Evolutionary conservation across 495 filamentous ascomycete species (phyloP).

Genomic region (Talaromyces liani): DNA sequence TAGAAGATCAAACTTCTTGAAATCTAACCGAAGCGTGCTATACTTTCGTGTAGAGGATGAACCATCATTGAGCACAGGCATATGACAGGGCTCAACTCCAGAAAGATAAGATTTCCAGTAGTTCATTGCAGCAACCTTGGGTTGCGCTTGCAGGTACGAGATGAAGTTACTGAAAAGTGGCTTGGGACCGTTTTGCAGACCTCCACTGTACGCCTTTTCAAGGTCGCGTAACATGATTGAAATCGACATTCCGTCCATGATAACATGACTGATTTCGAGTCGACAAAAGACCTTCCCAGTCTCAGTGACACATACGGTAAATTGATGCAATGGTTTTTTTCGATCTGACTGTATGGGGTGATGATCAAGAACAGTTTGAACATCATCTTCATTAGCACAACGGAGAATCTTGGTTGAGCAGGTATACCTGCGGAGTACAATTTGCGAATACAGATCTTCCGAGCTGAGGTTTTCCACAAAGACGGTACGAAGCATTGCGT

Average conservation of each 20-base stretch:
- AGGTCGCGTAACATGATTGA: slow-evolving; percentile 41
- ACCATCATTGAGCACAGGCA: slow-evolving; percentile 40
- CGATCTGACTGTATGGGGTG: slow-evolving; percentile 29
- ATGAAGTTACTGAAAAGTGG: slow-evolving; percentile 52
- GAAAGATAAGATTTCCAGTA: slow-evolving; percentile 49
- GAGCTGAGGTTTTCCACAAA: slow-evolving; percentile 42
- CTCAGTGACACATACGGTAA: slow-evolving; percentile 38
- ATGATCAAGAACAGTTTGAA: slow-evolving; percentile 24
- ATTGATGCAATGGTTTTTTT: slow-evolving; percentile 33
- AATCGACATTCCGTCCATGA: slow-evolving; percentile 44
- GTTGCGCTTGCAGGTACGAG: slow-evolving; percentile 29
- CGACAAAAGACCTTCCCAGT: slow-evolving; percentile 37
- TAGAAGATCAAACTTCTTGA: slow-evolving; percentile 20
- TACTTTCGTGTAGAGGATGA: slow-evolving; percentile 16
- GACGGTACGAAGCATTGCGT: slow-evolving; percentile 44
- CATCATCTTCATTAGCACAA: slow-evolving; percentile 26
- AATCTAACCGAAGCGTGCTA: slow-evolving; percentile 27
- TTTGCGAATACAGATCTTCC: slow-evolving; percentile 39
- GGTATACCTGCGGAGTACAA: slow-evolving; percentile 38
- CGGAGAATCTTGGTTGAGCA: slow-evolving; percentile 22
- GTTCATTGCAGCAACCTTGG: slow-evolving; percentile 31
- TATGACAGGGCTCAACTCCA: slow-evolving; percentile 41
- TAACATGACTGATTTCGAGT: slow-evolving; percentile 50
- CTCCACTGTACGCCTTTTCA: slow-evolving; percentile 37
- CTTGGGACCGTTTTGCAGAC: slow-evolving; percentile 22